phyloP scores from a whole-genome alignment of 495 filamentous ascomycete genomes.

The Rostrohypoxylon terebratum region DNA sequence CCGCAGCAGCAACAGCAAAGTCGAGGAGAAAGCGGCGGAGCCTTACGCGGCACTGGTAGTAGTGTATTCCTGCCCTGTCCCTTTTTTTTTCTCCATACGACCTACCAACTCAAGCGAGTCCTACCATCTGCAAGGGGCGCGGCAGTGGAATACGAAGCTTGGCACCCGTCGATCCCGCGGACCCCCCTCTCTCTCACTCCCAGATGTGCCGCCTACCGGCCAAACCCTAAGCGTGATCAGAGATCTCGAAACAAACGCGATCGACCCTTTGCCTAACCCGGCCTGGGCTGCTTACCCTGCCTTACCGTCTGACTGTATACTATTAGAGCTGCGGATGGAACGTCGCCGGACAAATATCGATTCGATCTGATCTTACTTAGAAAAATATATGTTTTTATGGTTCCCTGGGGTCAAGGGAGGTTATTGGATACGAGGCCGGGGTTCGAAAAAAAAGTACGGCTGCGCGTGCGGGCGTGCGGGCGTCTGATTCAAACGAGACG shows the following conservation, averaged over 20 bases:
- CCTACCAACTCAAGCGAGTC: slow-evolving; percentile 7
- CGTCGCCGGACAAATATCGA: slow-evolving; percentile 29
- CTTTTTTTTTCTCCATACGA: not conserved
- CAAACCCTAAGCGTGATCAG: slow-evolving; percentile 16
- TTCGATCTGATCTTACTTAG: slow-evolving; percentile 6
- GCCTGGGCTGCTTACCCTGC: not conserved
- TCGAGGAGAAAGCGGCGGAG: not conserved
- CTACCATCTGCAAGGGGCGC: slow-evolving; percentile 38
- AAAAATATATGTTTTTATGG: not conserved
- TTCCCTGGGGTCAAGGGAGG: not conserved
- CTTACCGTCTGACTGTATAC: slow-evolving; percentile 2
- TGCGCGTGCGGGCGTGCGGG: not conserved
- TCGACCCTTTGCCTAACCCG: slow-evolving; percentile 3
- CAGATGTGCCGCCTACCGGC: slow-evolving; percentile 37
- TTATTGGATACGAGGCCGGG: slow-evolving; percentile 34
- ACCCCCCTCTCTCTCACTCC: not conserved
- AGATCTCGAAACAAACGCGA: slow-evolving; percentile 32
- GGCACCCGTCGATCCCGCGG: slow-evolving; percentile 40
- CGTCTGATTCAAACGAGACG: slow-evolving; percentile 4
- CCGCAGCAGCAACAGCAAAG: not conserved
- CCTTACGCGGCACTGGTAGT: slow-evolving; percentile 12
- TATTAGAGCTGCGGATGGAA: slow-evolving; percentile 17
- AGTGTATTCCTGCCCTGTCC: no score
- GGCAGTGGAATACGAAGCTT: slow-evolving; percentile 41
- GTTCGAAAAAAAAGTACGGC: not conserved